Conservation (phyloP, 345 rosid genomes). For the Luvunga scandens region DNA sequence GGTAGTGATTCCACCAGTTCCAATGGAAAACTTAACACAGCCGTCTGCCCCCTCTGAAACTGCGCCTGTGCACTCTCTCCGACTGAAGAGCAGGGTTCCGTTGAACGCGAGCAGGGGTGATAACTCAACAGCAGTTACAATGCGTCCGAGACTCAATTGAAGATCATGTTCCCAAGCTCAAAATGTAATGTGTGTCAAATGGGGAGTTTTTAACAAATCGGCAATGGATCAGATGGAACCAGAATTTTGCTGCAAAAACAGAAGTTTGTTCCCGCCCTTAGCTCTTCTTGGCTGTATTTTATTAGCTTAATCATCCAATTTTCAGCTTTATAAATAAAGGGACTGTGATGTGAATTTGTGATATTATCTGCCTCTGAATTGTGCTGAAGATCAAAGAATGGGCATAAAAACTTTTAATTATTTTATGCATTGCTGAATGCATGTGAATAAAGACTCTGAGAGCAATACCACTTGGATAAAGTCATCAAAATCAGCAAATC, state of each 20-base stretch:
- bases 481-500: not conserved
- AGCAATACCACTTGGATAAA: not conserved
- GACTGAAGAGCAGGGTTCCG: not conserved
- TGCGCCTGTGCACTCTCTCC: conserved; percentile 11
- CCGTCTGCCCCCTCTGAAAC: not conserved
- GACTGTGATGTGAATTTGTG: not conserved
- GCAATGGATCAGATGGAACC: conserved; percentile 5
- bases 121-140: conserved; percentile 1
- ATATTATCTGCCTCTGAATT: not conserved
- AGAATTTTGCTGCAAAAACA: not conserved
- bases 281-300: conserved; percentile 11
- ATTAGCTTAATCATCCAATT: conserved; percentile 1
- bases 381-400: not conserved
- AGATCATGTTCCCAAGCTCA: not conserved
- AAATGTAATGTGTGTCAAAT: not conserved
- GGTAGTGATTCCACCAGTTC: conserved; percentile 16
- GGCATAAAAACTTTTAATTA: not conserved
- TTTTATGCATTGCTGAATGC: not conserved
- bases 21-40: not conserved
- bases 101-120: not conserved
- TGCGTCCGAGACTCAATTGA: conserved; percentile 6
- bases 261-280: conserved; percentile 1
- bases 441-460: not conserved
- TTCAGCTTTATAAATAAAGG: too few species aligned
- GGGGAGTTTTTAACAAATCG: not conserved